A percentile compares a stretch with the other conserved stretches of the same genome.
phyloP scores from a whole-genome alignment of 345 rosid genomes.

The Turritis glabra region DNA sequence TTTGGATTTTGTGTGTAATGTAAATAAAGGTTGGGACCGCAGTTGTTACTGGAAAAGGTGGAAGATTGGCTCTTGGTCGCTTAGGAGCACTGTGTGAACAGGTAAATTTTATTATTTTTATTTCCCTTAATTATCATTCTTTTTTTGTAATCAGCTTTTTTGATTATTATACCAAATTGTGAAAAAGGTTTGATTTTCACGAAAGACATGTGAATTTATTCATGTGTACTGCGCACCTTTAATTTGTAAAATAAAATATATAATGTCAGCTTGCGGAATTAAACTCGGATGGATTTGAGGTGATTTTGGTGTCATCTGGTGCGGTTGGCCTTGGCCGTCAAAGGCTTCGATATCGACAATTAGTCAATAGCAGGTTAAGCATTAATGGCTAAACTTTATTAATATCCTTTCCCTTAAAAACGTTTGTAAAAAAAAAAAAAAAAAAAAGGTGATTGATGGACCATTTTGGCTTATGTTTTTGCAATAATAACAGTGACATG shows the following conservation, averaged over 20 bases:
- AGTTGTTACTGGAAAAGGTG: conserved; percentile 90
- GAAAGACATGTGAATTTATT: conserved; percentile 21
- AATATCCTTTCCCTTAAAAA: not conserved
- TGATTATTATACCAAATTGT: conserved; percentile 2
- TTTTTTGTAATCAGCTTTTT: not conserved
- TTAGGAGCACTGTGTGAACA: conserved; percentile 93
- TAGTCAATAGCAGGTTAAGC: conserved; percentile 91
- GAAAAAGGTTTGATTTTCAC: conserved; percentile 8
- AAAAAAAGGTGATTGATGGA: not conserved
- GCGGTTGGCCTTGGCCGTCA: conserved; percentile 98
- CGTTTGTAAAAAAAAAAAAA: not conserved
- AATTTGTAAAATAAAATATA: conserved; percentile 6
- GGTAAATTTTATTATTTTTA: conserved; percentile 41
- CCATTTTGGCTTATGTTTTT: conserved; percentile 9
- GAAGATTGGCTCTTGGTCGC: conserved; percentile 93
- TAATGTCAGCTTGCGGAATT: conserved; percentile 76
- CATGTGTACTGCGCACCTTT: conserved; percentile 7
- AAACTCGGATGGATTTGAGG: conserved; percentile 78
- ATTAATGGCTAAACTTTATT: not conserved
- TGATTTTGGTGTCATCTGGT: conserved; percentile 91
- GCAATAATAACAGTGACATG: not conserved
- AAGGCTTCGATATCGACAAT: conserved; percentile 82
- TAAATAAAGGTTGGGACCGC: conserved; percentile 85
- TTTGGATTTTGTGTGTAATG: not conserved
- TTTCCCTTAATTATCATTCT: not conserved